These are phyloP conservation scores for Phytopythium boreale DNA, from an alignment of 352 stramenopile genomes.

Conservation along the genomic window DNA sequence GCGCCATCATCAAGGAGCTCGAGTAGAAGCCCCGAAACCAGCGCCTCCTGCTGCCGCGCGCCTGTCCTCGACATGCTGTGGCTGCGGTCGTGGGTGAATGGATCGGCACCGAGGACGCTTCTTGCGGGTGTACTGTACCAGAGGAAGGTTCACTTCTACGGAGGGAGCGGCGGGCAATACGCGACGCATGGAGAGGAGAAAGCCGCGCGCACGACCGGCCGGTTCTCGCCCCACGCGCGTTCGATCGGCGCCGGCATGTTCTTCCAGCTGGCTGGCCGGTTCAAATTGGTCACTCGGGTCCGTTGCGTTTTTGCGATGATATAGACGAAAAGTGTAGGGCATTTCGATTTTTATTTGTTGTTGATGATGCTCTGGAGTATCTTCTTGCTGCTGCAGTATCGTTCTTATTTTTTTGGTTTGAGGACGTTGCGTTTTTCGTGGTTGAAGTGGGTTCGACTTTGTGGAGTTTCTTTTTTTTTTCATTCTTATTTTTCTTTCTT, in stretches of 20 bases:
- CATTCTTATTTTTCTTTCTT: too few relatives aligned
- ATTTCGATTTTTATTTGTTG: conserved; percentile 1
- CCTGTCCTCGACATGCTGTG: neutral
- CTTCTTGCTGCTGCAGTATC: too few relatives aligned
- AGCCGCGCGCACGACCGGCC: neutral
- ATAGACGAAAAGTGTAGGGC: neutral
- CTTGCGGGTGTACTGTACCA: too few relatives aligned
- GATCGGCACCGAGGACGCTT: too few relatives aligned
- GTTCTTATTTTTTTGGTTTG: neutral
- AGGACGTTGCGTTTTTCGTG: too few relatives aligned
- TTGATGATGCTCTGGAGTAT: neutral
- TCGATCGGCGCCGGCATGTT: neutral
- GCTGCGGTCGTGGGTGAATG: too few relatives aligned
- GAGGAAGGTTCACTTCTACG: too few relatives aligned
- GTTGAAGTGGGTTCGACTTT: too few relatives aligned
- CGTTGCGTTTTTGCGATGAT: too few relatives aligned
- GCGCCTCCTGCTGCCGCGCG: neutral
- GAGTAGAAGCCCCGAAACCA: conserved; percentile 42
- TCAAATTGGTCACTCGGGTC: too few relatives aligned
- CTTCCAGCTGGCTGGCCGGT: too few relatives aligned
- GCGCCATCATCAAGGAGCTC: conserved; percentile 75
- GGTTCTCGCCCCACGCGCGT: neutral
- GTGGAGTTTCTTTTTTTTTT: too few relatives aligned
- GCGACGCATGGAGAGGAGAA: neutral
- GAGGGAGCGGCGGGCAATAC: neutral